Evolutionary conservation across 2,329 filamentous ascomycete species (phyloP), one percentile per base, ranked within the genome.

Genomic region (Thyridium curvatum): DNA sequence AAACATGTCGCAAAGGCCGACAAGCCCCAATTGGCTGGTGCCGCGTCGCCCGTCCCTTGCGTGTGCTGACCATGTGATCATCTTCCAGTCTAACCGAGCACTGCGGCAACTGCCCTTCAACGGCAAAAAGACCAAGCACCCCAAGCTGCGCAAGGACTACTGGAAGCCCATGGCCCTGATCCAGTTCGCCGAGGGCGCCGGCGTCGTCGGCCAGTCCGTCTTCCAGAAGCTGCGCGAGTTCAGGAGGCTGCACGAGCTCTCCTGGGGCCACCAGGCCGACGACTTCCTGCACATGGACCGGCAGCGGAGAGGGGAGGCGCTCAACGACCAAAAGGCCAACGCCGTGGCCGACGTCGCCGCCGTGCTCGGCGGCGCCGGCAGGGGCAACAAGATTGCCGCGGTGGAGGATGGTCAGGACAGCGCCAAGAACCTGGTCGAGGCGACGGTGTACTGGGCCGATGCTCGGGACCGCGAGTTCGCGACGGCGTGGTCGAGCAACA

Each of bases 161-260:
- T 94, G 82, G 80, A 62, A 64, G 28, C 75, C 76, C 7, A 62
- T 84, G 51, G 78, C 77, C 37, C 60, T 71, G 45, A 74, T 84
- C 44, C 62, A 71, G 52, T 79, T 85, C 54, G 69, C 70, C 32
- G 43, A 59, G 33, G 73, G 71, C 32, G 60, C 65, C 30, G 72
- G 71, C 42, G 54, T 62, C 18, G 63, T 79, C 12, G 80, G 81
- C 17, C 73, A 72, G 21, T 74, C 68, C 37, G 74, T 77, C 33
- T 83, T 68, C 59, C 75, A 79, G 50, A 78, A 75, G 54, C 67
- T 84, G 49, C 77, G 78, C 49, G 80, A 85, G 63, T 73, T 81
- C 58, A 72, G 76, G 50, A 65, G 65, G 51, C 64, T 77, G 36
- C 80, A 84, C 65, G 74, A 82, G 58, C 69, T 81, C 21, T 64